Evolutionary conservation across 73 alveolate species (phyloP), one percentile per base, ranked within the genome.

Genomic region (Paramecium sexaurelia): DNA sequence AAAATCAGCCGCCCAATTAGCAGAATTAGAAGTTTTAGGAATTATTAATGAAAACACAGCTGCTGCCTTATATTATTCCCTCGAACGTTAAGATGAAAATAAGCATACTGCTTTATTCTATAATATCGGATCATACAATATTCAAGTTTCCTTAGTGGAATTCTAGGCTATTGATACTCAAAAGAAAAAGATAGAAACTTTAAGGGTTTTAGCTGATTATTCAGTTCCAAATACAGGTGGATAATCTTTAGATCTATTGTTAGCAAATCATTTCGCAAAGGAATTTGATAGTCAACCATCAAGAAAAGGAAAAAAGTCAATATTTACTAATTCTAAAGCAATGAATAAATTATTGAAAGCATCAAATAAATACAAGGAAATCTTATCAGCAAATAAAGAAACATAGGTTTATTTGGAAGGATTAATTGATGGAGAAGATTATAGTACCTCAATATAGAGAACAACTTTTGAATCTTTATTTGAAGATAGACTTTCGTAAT

Each of bases 311-410:
- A 78, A 75, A 29, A 83, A 66, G 24, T 68, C 91, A 11, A 45
- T 73, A 55, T 87, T 39, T 56, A 68, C 92, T 27, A 85, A 88
- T 35, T 90, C 95, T 27, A 96, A 91, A 92, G 95, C 95, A 24
- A 75, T 93, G 84, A 90, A 88, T 55, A 89, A 98, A 57, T 87
- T 96, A 7, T 27, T 75, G 20, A 93, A 91, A 68, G 98, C 94
- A 67, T 87, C 94, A 0, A 68, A 86, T 26, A 94, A 86, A 91
- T 61, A 91, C 55, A 98, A 98, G 83, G 99, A 98, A 89, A 95
- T 96, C 22, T 93, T 98, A 68, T 95, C 99, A 33, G 99, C 99
- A 13, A 98, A 97, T 83, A 98, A 98, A 92, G 98, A 92, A 47
- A 95, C 91, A 26, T 84, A 91, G 17, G 92, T 97, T 69, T 96